phyloP scores from a whole-genome alignment of 192 early-diverging fungal species.

The Entrophospora sp. region DNA sequence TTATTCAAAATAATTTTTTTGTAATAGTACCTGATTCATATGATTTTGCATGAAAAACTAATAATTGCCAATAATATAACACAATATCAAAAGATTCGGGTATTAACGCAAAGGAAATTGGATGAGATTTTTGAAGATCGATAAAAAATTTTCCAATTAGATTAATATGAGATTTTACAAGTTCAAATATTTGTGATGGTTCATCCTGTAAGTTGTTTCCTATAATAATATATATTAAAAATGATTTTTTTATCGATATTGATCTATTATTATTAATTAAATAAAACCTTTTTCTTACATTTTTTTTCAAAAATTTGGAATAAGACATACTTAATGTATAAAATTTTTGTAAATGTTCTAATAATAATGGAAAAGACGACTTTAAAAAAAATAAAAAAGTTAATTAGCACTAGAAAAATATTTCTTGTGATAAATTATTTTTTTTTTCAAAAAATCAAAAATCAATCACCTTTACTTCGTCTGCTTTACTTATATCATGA shows the following conservation, averaged over 20 bases:
- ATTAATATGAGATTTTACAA: constrained; percentile 43
- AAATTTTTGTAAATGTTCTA: constrained; percentile 49
- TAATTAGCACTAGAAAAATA: too few relatives aligned
- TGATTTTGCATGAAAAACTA: constrained; percentile 26
- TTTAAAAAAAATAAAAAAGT: not conserved
- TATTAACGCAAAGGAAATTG: constrained; percentile 54
- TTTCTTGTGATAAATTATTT: too few relatives aligned
- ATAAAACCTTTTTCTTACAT: too few relatives aligned
- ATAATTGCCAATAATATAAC: constrained; percentile 64
- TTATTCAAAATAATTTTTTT: too few relatives aligned
- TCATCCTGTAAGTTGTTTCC: constrained; percentile 11
- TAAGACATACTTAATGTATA: constrained; percentile 36
- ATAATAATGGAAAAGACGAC: constrained; percentile 37
- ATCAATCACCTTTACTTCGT: constrained; percentile 43
- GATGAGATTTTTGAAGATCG: constrained; percentile 57
- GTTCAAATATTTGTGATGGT: not conserved
- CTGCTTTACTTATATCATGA: constrained; percentile 43
- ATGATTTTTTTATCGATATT: not conserved
- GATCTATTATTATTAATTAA: too few relatives aligned
- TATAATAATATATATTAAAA: not conserved
- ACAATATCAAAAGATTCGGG: constrained; percentile 55
- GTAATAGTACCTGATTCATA: not conserved
- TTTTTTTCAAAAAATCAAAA: too few relatives aligned
- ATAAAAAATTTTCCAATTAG: constrained; percentile 73
- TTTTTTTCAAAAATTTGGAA: too few relatives aligned